Base-by-base conservation (phyloP, 108 stramenopile species). In the Cyclotella atomus region DNA sequence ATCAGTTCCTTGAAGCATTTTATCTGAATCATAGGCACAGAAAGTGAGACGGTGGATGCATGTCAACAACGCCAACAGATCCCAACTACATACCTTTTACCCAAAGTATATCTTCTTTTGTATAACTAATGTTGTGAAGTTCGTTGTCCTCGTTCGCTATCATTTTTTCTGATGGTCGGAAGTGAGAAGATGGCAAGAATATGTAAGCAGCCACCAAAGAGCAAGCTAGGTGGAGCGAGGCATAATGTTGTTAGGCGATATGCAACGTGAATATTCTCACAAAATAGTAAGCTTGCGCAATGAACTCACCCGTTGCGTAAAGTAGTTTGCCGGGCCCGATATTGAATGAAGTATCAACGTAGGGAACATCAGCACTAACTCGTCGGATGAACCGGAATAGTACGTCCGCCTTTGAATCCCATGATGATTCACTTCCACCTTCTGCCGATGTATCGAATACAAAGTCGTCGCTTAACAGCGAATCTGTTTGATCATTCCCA, bases 291-390 rank as follows among this genome's bases (percentile, higher is more conserved):
- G 38, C 38, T 41, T 41, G 12, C 38, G 9, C 38, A 41, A 41
- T 9, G 38, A 9, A 17, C 16, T 65, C 27, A 49, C 61, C 44
- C 24, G 89, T 91, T 12, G 85, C 81, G 62, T 87, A 91, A 12
- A 93, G 41, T 21, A 93, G 73, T 65, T 88, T 87, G 14, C 92
- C 92, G 15, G 85, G 81, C 7, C 92, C 92, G 10, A 89, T 76
- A 27, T 73, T 83, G 16, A 85, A 75, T 25, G 89, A 84, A 1
- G 88, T 85, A 16, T 88, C 89, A 55, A 68, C 73, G 36, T 88
- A 91, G 0, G 91, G 91, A 54, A 88, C 79, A 24, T 61, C 41
- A 47, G 74, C 41, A 4, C 68, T 77, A 54, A 79, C 70, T 20
- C 62, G 82, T 14, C 65, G 54, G 14, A 85, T 45, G 2, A 81